Conservation (phyloP, 768 basidiomycete species). For the Mycena sanguinolenta region DNA sequence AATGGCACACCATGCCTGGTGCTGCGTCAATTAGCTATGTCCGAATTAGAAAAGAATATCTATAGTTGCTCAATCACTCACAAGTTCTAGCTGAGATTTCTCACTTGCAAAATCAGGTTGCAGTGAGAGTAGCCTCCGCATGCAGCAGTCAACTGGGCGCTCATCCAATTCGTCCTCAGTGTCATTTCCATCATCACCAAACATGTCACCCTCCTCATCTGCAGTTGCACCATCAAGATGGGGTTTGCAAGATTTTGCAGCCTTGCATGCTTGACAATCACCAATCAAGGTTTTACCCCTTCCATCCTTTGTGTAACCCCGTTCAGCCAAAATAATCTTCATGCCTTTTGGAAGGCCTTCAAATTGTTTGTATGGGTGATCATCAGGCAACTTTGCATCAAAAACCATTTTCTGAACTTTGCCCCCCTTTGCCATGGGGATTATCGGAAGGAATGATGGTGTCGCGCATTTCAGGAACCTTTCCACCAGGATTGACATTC, state of each 20-base stretch:
- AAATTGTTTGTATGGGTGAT: slow-evolving; percentile 26
- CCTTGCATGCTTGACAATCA: slow-evolving; percentile 16
- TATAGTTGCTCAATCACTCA: neutral
- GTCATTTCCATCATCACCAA: slow-evolving; percentile 2
- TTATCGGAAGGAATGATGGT: slow-evolving; percentile 28
- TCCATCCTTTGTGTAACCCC: slow-evolving; percentile 16
- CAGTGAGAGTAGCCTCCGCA: too few species aligned
- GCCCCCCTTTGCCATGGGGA: slow-evolving; percentile 19
- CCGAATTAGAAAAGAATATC: neutral
- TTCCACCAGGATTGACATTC: too few species aligned
- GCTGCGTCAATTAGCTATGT: neutral
- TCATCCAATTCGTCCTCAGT: too few species aligned
- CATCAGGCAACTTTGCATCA: slow-evolving; percentile 2
- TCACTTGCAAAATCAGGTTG: slow-evolving; percentile 32
- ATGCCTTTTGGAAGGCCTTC: slow-evolving; percentile 34
- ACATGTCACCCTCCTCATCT: neutral
- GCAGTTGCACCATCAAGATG: neutral
- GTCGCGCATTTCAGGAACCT: slow-evolving; percentile 30
- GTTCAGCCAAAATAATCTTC: slow-evolving; percentile 29
- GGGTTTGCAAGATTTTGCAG: neutral
- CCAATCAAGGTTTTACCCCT: slow-evolving; percentile 1
- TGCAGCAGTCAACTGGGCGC: too few species aligned
- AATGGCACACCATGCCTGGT: too few species aligned
- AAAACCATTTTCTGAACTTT: slow-evolving; percentile 21
- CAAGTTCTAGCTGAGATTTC: slow-evolving; percentile 28